These are phyloP conservation scores for Termitomyces sp. DNA, from an alignment of 768 basidiomycete species.

Conservation along the genomic window DNA sequence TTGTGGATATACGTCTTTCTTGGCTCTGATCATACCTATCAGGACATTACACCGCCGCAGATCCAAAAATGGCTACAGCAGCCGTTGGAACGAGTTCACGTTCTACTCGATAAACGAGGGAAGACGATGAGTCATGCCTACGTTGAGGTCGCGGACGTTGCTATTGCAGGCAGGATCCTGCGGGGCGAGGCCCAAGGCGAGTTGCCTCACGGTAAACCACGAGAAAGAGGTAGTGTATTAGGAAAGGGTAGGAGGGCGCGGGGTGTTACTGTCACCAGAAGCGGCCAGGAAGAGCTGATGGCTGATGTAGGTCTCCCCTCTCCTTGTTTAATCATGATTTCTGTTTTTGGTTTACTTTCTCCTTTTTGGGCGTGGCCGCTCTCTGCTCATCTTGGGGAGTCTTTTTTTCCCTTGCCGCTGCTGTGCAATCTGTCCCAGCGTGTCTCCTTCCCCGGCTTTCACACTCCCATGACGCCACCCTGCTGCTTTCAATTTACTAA, in stretches of 20 bases:
- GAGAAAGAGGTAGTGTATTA: constrained; percentile 58
- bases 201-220: constrained; percentile 27
- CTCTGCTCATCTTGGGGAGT: background rate
- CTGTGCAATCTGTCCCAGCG: too few species aligned
- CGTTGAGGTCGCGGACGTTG: constrained; percentile 62
- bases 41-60: constrained; percentile 83
- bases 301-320: constrained; percentile 47
- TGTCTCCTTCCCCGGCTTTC: background rate
- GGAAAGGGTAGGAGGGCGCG: constrained; percentile 76
- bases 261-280: constrained; percentile 79
- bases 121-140: constrained; percentile 86
- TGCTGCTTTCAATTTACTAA: background rate
- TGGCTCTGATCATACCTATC: constrained; percentile 3
- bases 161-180: constrained; percentile 61
- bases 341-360: background rate
- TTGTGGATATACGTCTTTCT: background rate
- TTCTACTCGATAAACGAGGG: constrained; percentile 75
- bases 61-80: constrained; percentile 68
- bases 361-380: background rate
- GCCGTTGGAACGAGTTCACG: constrained; percentile 66
- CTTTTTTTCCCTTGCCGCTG: background rate
- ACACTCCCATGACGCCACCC: background rate
- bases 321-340: constrained; percentile 1
- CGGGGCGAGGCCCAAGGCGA: constrained; percentile 42
- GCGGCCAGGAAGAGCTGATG: constrained; percentile 80